Conservation (phyloP, 2,329 filamentous ascomycete species). For the Fusarium nanum region DNA sequence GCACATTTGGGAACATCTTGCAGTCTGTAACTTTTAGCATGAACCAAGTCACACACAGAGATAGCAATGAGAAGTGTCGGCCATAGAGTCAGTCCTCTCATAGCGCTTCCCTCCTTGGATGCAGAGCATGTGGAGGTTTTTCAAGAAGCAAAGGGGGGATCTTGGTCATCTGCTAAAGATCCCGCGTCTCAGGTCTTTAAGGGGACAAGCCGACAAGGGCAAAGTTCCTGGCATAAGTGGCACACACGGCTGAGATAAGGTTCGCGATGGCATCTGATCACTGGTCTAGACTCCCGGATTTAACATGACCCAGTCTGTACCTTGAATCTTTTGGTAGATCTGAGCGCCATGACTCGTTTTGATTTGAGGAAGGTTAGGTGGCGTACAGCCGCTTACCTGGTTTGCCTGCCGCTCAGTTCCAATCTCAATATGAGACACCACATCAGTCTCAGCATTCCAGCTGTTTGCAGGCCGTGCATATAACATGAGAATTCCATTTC, state of each 20-base stretch:
- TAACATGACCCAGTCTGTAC: neutral
- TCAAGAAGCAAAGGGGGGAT: neutral
- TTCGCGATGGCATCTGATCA: neutral
- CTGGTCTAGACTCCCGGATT: neutral
- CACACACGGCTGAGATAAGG: neutral
- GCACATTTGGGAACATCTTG: neutral
- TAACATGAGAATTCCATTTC: neutral
- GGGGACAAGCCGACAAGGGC: neutral
- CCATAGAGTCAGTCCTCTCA: conserved; percentile 1
- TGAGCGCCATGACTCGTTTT: neutral
- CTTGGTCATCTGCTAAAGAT: neutral
- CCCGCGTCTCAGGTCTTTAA: neutral
- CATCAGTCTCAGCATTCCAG: neutral
- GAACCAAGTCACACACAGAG: neutral
- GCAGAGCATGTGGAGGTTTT: neutral
- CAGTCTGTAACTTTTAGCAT: neutral
- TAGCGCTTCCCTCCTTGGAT: neutral
- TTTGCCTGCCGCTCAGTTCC: neutral
- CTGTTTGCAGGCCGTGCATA: neutral
- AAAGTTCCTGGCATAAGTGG: neutral
- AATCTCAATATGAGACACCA: neutral
- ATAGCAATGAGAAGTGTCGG: neutral
- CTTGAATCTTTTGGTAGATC: neutral
- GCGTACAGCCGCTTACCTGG: neutral
- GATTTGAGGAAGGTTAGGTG: neutral